Evolutionary conservation across 2,329 filamentous ascomycete species (phyloP).

Genomic region (Thermothelomyces thermophilus): DNA sequence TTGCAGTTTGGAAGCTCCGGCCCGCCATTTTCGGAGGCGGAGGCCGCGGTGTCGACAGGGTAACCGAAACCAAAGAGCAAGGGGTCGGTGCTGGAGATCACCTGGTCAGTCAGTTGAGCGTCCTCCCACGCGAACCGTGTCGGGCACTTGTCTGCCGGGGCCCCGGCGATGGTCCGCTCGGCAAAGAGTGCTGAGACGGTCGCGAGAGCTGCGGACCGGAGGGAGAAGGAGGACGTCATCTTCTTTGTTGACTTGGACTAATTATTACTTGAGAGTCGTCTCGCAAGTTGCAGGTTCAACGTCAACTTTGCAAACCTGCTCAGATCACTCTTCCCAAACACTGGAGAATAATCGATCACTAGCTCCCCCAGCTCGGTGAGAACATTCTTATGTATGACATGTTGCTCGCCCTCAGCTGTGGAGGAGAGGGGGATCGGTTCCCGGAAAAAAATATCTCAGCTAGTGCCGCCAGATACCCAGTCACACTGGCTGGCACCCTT

Average conservation of each 20-base stretch:
- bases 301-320: no score
- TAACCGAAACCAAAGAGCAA: conserved; percentile 19
- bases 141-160: conserved; percentile 4
- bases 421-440: background rate
- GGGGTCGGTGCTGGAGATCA: conserved; percentile 26
- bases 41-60: background rate
- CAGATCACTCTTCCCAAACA: no score
- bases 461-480: background rate
- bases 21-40: background rate
- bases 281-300: no score
- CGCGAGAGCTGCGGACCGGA: conserved; percentile 6
- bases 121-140: conserved; percentile 21
- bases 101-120: conserved; percentile 26
- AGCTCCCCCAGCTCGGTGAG: no score
- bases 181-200: conserved; percentile 6
- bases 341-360: no score
- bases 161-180: conserved; percentile 1
- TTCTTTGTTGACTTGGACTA: no score
- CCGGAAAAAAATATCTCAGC: background rate
- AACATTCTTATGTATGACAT: background rate
- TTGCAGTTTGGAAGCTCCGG: conserved; percentile 24
- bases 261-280: no score
- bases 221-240: background rate
- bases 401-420: background rate
- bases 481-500: background rate